Base-by-base conservation (phyloP, 345 rosid species). In the Aethionema arabicum region DNA sequence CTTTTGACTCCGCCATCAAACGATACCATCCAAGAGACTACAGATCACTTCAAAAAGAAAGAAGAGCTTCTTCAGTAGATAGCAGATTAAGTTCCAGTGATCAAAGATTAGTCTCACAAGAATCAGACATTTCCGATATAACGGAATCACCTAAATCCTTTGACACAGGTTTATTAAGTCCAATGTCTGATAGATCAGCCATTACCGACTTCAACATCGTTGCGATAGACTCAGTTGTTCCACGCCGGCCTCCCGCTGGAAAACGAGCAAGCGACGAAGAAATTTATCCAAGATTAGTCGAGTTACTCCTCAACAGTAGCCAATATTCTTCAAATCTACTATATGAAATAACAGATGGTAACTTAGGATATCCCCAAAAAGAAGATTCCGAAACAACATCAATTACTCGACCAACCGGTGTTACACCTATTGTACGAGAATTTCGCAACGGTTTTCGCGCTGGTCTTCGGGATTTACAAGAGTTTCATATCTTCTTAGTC, bases 201-300 rank as follows among this genome's bases (percentile, higher is more conserved):
- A 48, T 69, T 58, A 53, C 86, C 65, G 83, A 80, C 69, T 80
- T 77, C 62, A 83, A 79, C 52, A 78, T 88, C 40, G 87, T 93
- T 42, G 91, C 95, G 50, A 93, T 90, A 74, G 99, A 93, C 80
- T 87, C 97, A 5, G 87, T 87, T 52, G 95, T 93, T 76, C 99
- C 99, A 16, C 90, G 99, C 32, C 78, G 99, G 12, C 99, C 99
- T 66, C 99, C 99, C 42, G 92, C 91, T 45, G 99, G 86, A 63
- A 93, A 90, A 82, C 96, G 96, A 42, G 58, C 96, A 64, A 86
- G 92, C 69, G 99, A 93, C 77, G 96, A 87, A 39, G 81, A 76
- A 53, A 83, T 77, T 65, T 93, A 93, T 80, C 99, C 99, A 21
- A 87, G 82, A 75, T 62, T 93, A 82, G 92, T 93, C 32, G 97